phyloP scores from a whole-genome alignment of 306 rosid genomes.

The Trichosanthes cucumerina region DNA sequence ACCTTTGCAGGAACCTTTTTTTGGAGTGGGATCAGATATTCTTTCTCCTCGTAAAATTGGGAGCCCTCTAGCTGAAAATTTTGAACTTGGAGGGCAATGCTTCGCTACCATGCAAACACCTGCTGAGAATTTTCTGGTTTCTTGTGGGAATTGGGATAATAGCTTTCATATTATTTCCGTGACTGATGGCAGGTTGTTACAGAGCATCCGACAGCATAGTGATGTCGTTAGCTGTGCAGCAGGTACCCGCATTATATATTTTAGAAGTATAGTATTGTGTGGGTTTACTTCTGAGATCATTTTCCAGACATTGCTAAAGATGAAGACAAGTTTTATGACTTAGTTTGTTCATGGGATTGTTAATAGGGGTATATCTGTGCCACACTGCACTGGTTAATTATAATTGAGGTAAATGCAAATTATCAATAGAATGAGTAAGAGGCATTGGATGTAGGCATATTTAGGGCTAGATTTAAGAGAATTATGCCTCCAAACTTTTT shows the following conservation, averaged over 20 bases:
- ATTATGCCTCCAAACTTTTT: neutral
- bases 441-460: neutral
- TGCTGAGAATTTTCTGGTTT: slow-evolving; percentile 66
- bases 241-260: slow-evolving; percentile 37
- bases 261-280: neutral
- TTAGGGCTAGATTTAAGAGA: neutral
- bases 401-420: neutral
- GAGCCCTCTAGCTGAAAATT: slow-evolving; percentile 80
- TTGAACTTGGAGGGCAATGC: slow-evolving; percentile 81
- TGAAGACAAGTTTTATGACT: neutral
- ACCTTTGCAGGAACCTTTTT: slow-evolving; percentile 67
- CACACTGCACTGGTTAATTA: neutral
- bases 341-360: neutral
- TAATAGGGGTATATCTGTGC: neutral
- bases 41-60: slow-evolving; percentile 83
- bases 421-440: neutral
- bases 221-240: slow-evolving; percentile 97
- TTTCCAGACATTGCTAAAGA: neutral
- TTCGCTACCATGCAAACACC: slow-evolving; percentile 77
- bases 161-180: slow-evolving; percentile 91
- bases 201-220: slow-evolving; percentile 92
- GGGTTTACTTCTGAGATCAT: neutral
- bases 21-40: slow-evolving; percentile 79
- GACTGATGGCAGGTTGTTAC: slow-evolving; percentile 84
- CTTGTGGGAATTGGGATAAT: slow-evolving; percentile 99